Base-by-base conservation (phyloP, 2,329 filamentous ascomycete genomes). In the Bipolaris cookei region DNA sequence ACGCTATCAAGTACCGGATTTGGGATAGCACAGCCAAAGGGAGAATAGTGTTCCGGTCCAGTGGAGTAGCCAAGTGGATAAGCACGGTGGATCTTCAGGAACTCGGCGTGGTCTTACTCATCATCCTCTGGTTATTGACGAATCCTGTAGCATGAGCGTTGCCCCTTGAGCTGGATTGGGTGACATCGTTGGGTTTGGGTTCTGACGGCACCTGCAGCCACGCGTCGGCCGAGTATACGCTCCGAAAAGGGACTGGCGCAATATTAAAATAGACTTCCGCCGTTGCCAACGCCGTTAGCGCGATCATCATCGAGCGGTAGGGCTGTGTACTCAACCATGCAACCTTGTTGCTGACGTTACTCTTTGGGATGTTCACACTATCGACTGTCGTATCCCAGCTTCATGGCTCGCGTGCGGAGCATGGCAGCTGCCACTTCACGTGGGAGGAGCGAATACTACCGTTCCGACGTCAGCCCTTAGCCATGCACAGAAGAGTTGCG, bases 331-430 rank as follows among this genome's bases (percentile, higher is more conserved):
- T 25, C 25, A 42, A 49, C 54, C 60, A 60, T 58, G 58, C 65
- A 53, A 60, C 32, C 44, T 32, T 53, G 30, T 50, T 56, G 51
- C 59, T 61, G 58, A 66, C 60, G 56, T 48, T 57, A 51, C 63
- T 58, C 46, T 59, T 54, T 55, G 56, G 61, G 56, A 61, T 59
- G 54, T 58, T 52, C 57, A 59, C 70, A 56, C 71, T 74, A 75
- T 74, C 64, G 70, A 72, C 59, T 60, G 62, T 67, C 72, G 72
- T 73, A 71, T 72, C 63, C 68, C 51, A 68, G 51, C 53, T 62
- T 61, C 63, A 66, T 57, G 65, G 69, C 64, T 30, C 28, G 58
- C 67, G 61, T 51, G 30, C 49, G 35, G 61, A 64, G 59, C 51
- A 64, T 67, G 62, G 66, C 65, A 58, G 59, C 60, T 64, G 64